Evolutionary conservation across 2,329 filamentous ascomycete genomes (phyloP).

Genomic region (Ophiostoma triangulosporum): DNA sequence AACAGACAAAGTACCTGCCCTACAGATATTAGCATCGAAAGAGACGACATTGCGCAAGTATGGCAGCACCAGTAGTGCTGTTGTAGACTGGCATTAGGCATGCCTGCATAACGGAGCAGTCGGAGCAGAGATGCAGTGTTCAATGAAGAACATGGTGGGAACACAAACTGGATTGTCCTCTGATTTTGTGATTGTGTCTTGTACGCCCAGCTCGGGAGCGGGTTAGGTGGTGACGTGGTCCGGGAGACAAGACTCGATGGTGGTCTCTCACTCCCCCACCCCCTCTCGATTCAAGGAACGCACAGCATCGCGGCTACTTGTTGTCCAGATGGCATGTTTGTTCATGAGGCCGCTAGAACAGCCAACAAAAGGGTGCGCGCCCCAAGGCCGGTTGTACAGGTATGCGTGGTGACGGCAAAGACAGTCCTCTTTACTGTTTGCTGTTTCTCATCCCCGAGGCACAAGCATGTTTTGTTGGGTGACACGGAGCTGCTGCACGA

Average conservation of each 20-base stretch:
- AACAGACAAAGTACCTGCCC: too few relatives aligned
- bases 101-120: background rate
- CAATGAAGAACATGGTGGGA: background rate
- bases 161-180: background rate
- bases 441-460: background rate
- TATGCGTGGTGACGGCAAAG: background rate
- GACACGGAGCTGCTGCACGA: background rate
- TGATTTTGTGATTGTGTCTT: background rate
- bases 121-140: background rate
- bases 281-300: background rate
- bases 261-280: too few relatives aligned
- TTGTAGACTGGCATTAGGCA: too few relatives aligned
- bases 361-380: too few relatives aligned
- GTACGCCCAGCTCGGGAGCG: background rate
- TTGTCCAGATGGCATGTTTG: background rate
- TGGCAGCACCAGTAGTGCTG: too few relatives aligned
- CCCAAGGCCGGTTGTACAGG: background rate
- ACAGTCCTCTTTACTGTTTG: background rate
- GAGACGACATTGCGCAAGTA: too few relatives aligned
- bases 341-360: background rate
- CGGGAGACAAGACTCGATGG: background rate
- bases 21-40: too few relatives aligned
- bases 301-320: slow-evolving; percentile 7
- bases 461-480: background rate
- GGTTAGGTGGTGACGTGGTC: slow-evolving; percentile 7